Percentiles rank a stretch among this genome's conserved stretches.
Conservation (phyloP, 257 asterid species). For the Solanum habrochaites region DNA sequence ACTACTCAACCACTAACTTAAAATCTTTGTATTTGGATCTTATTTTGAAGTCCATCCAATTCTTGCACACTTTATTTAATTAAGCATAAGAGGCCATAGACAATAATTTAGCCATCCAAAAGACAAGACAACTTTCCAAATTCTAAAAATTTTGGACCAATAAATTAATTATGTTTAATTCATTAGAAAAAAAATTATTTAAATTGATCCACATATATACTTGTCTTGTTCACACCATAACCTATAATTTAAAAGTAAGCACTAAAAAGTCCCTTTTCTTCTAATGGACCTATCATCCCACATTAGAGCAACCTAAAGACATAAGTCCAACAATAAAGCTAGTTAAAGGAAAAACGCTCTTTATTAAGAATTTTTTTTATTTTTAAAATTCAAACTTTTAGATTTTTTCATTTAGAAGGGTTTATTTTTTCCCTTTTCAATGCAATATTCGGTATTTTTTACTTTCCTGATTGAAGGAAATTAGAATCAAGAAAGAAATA, state of each 20-base stretch:
- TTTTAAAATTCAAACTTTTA: accelerated
- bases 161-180: background rate
- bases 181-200: background rate
- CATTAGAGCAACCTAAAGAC: background rate
- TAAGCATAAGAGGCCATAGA: background rate
- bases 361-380: accelerated
- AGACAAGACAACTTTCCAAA: background rate
- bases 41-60: background rate
- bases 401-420: background rate
- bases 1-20: background rate
- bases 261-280: background rate
- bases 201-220: background rate
- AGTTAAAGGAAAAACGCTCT: accelerated
- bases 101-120: background rate
- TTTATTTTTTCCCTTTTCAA: no score
- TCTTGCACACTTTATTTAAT: background rate
- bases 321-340: background rate
- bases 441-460: no score
- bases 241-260: background rate
- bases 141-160: background rate
- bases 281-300: background rate
- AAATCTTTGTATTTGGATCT: background rate
- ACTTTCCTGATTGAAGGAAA: background rate
- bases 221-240: background rate
- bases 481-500: no score